phyloP scores from a whole-genome alignment of 208 protist genomes.

The Trypanosoma boissoni region DNA sequence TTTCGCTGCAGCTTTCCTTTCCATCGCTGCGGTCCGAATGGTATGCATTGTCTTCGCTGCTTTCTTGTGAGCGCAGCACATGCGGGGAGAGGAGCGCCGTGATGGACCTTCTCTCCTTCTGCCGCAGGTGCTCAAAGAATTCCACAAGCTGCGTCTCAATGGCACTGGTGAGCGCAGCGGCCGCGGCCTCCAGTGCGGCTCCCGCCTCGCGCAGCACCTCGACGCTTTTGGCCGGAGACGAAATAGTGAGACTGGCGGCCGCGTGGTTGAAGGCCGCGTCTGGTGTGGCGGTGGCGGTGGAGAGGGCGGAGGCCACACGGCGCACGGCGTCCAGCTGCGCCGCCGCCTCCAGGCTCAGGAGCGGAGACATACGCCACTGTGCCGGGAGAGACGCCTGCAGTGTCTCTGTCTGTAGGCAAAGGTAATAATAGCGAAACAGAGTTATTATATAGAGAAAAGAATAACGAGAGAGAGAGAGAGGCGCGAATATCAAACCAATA shows the following conservation, averaged over 20 bases:
- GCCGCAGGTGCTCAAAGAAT: slow-evolving; percentile 62
- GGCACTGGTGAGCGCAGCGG: slow-evolving; percentile 23
- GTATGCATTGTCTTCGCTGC: too few relatives aligned
- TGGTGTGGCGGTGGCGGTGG: background rate
- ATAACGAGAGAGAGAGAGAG: slow-evolving; percentile 8
- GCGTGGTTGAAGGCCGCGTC: background rate
- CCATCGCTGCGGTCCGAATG: too few relatives aligned
- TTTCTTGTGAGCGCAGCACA: too few relatives aligned
- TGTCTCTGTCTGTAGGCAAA: too few relatives aligned
- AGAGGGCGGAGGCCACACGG: slow-evolving; percentile 6
- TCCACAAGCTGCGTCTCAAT: slow-evolving; percentile 49
- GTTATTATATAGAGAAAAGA: too few relatives aligned
- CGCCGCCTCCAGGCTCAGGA: background rate
- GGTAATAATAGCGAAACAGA: too few relatives aligned
- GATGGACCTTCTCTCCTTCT: slow-evolving; percentile 27
- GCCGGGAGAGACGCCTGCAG: too few relatives aligned
- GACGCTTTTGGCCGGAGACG: slow-evolving; percentile 17
- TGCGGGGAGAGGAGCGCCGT: background rate
- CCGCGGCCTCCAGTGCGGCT: slow-evolving; percentile 21
- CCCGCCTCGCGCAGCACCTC: slow-evolving; percentile 36
- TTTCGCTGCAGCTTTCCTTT: too few relatives aligned
- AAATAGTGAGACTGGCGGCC: background rate
- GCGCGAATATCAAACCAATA: background rate
- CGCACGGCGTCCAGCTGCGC: slow-evolving; percentile 5
- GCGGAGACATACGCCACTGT: too few relatives aligned